Evolutionary conservation across 139 green algal genomes (phyloP).

Genomic region (Klebsormidium nitens): DNA sequence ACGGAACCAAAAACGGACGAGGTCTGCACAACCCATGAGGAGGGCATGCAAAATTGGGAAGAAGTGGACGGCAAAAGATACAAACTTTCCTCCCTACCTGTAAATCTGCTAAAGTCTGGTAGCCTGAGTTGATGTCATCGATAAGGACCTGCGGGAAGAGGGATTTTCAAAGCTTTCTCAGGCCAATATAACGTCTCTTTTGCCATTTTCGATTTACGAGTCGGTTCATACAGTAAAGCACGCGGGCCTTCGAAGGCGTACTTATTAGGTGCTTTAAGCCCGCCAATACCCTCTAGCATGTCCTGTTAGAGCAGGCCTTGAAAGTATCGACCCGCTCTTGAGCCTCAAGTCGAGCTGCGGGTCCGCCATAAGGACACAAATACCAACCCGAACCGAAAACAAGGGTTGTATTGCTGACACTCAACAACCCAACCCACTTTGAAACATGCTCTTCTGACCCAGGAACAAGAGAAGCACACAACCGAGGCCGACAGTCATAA

Average conservation of each 20-base stretch:
- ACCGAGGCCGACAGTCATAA: background rate
- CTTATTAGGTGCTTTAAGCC: background rate
- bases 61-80: background rate
- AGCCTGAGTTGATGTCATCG: background rate
- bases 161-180: no score
- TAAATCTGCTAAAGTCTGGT: background rate
- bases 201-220: background rate
- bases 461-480: background rate
- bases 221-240: background rate
- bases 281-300: background rate
- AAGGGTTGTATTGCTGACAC: background rate
- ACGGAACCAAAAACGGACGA: constrained; percentile 2
- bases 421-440: no score
- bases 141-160: constrained; percentile 3
- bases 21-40: background rate
- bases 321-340: background rate
- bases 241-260: background rate
- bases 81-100: background rate
- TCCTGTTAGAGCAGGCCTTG: background rate
- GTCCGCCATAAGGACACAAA: background rate
- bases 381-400: background rate
- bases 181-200: background rate
- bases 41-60: background rate
- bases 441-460: no score
- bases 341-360: background rate